Percentiles rank a stretch among this genome's conserved stretches.
phyloP scores from a whole-genome alignment of 768 basidiomycete species.

The Collybia sp. region DNA sequence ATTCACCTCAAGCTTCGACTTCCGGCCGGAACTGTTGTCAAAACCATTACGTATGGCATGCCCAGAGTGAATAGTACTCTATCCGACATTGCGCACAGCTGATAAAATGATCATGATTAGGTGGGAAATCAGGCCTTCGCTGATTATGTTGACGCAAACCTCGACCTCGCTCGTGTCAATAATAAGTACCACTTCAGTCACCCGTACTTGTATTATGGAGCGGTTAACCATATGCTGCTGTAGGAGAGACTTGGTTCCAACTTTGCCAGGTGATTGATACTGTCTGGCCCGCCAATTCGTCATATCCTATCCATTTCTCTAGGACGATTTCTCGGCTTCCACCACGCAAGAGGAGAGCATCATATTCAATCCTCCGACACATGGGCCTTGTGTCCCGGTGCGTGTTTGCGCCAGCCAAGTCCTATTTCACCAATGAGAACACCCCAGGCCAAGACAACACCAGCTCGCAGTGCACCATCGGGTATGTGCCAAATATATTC shows the following conservation, averaged over 20 bases:
- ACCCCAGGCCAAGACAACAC: too few species aligned
- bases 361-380: constrained; percentile 27
- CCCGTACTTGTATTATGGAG: neutral
- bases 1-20: constrained; percentile 51
- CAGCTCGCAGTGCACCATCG: too few species aligned
- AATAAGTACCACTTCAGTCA: constrained; percentile 12
- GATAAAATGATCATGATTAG: constrained; percentile 3
- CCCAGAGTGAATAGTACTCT: constrained; percentile 29
- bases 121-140: constrained; percentile 31
- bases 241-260: constrained; percentile 22
- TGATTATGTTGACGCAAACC: constrained; percentile 17
- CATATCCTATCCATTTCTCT: neutral
- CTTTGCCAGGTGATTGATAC: constrained; percentile 19
- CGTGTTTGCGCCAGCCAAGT: too few species aligned
- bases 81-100: neutral
- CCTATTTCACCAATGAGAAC: too few species aligned
- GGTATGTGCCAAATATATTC: too few species aligned
- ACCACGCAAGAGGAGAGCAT: constrained; percentile 34
- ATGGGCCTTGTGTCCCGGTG: constrained; percentile 24
- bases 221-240: neutral
- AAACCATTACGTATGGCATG: constrained; percentile 35
- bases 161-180: constrained; percentile 15
- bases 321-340: constrained; percentile 30
- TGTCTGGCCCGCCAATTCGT: neutral
- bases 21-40: constrained; percentile 27